Base-by-base conservation (phyloP, 345 rosid genomes). In the Mallotus nudiflorus region DNA sequence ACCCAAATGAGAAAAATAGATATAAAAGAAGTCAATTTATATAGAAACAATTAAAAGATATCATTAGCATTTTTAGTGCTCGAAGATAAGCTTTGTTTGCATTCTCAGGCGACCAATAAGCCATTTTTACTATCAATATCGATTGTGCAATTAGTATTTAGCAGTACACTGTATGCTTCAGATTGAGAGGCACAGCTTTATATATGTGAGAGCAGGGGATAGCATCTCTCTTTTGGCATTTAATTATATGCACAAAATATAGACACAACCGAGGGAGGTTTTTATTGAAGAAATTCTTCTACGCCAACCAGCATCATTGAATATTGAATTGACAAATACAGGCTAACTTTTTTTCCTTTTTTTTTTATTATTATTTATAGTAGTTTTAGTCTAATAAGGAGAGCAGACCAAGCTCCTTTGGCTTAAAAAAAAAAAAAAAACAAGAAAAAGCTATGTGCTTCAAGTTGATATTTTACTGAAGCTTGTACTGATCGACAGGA, bases 31-130 rank as follows among this genome's bases (percentile, higher is more conserved):
- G 28, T 19, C 39, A n/a, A n/a, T 31, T 42, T 8, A 5, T 0
- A 4, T 8, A 44, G 24, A 35, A 35, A 22, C 14, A 58, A 0
- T 13, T 14, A 27, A 0, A 49, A 28, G 22, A 44, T 1, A 31
- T 9, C 39, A 37, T 57, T 63, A 85, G 84, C 87, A 83, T 83
- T 67, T 77, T 79, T 50, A 87, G 46, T 35, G 89, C 71, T 69
- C 79, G 20, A 70, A 85, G 84, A 68, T 80, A 83, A 77, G 91
- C 91, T 63, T 74, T 77, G 28, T 79, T 82, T 66, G 91, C 91
- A 48, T 87, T 87, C 76, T 87, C 88, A 65, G 88, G 76, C 33
- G 89, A 87, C 84, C 89, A 85, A 67, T 69, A 44, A 68, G 76
- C 71, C 86, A 82, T 73, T 51, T 19, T 65, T 22, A 42, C 9